Evolutionary conservation across 2,329 filamentous ascomycete species (phyloP).

Genomic region (Leptographium radiaticola): DNA sequence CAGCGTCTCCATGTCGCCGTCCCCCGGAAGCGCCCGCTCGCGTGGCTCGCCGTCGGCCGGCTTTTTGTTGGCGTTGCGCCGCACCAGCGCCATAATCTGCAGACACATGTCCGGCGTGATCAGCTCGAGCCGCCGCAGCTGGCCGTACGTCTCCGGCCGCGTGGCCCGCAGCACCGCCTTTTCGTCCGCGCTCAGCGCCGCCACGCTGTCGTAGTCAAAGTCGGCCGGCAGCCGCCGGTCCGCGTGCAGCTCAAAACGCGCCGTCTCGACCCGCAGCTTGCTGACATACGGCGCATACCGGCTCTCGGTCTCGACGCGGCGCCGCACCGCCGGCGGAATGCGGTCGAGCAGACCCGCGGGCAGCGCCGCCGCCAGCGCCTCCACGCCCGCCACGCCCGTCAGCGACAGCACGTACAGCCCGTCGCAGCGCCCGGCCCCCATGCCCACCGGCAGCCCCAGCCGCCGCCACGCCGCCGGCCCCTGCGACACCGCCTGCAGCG

Average conservation of each 20-base stretch:
- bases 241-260: constrained; percentile 64
- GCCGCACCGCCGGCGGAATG: constrained; percentile 46
- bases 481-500: constrained; percentile 29
- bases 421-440: constrained; percentile 38
- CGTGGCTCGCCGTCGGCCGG: background rate
- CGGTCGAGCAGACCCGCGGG: constrained; percentile 20
- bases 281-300: constrained; percentile 77
- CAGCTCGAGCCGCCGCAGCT: constrained; percentile 79
- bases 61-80: constrained; percentile 7
- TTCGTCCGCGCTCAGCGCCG: constrained; percentile 70
- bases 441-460: constrained; percentile 20
- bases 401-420: constrained; percentile 71
- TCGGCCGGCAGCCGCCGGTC: constrained; percentile 55
- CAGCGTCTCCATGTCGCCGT: constrained; percentile 24
- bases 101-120: constrained; percentile 49
- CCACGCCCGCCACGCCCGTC: constrained; percentile 37
- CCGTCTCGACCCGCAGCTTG: constrained; percentile 54
- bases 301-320: constrained; percentile 68
- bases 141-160: constrained; percentile 72
- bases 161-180: constrained; percentile 55
- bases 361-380: constrained; percentile 47
- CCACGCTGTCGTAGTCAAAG: constrained; percentile 61
- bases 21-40: constrained; percentile 7
- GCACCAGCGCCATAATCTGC: constrained; percentile 50
- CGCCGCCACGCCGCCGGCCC: constrained; percentile 15